Evolutionary conservation across 345 rosid species (phyloP).

Genomic region (Eucalyptus microcorys): DNA sequence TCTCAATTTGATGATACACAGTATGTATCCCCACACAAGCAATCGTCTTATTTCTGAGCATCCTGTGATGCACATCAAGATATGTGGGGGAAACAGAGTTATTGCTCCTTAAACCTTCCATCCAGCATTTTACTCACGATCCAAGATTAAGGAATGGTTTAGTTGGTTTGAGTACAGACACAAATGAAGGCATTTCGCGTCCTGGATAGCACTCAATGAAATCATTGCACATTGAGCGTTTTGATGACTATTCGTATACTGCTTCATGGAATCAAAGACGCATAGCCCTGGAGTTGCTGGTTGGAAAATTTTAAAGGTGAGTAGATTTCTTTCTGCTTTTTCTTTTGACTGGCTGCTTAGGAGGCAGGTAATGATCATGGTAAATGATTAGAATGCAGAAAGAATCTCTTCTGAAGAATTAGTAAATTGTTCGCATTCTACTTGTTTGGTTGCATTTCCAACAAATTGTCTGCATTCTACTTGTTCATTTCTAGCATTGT

Average conservation of each 20-base stretch:
- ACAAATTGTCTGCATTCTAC: background rate
- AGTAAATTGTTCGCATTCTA: background rate
- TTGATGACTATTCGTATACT: background rate
- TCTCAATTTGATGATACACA: background rate
- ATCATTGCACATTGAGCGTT: background rate
- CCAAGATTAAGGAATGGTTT: background rate
- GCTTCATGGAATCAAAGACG: background rate
- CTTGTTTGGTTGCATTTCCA: background rate
- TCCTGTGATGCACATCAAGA: background rate
- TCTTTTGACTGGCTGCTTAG: background rate
- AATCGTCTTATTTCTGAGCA: background rate
- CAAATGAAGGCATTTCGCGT: background rate
- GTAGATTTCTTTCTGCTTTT: background rate
- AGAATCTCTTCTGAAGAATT: background rate
- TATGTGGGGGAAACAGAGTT: background rate
- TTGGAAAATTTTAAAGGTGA: background rate
- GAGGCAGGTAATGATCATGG: background rate
- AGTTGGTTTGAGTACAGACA: background rate
- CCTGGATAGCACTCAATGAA: background rate
- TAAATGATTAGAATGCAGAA: no score
- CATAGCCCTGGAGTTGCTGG: background rate
- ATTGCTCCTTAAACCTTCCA: background rate
- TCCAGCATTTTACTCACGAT: background rate
- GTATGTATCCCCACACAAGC: background rate
- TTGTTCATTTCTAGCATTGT: background rate